Evolutionary conservation across 345 rosid species (phyloP).

Genomic region (rapeseed (Brassica napus)): Da-Ae NC_063448.1:41186001-41186500

Average conservation of each 20-base stretch:
- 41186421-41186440: slow-evolving; percentile 94
- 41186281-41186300: slow-evolving; percentile 51
- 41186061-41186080: neutral
- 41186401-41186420: slow-evolving; percentile 67
- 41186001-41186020: slow-evolving; percentile 5
- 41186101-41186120: slow-evolving; percentile 22
- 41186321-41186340: slow-evolving; percentile 69
- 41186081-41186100: slow-evolving; percentile 15
- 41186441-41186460: slow-evolving; percentile 89
- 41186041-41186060: slow-evolving; percentile 7
- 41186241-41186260: slow-evolving; percentile 39
- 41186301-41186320: slow-evolving; percentile 65
- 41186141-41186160: slow-evolving; percentile 45
- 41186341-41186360: slow-evolving; percentile 60
- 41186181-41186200: slow-evolving; percentile 39
- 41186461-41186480: slow-evolving; percentile 94
- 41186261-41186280: slow-evolving; percentile 45
- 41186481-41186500: slow-evolving; percentile 76
- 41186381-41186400: slow-evolving; percentile 82
- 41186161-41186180: slow-evolving; percentile 37
- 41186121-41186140: slow-evolving; percentile 56
- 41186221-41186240: slow-evolving; percentile 39
- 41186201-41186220: neutral
- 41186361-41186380: slow-evolving; percentile 57
- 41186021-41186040: neutral